Percentiles rank a stretch among this genome's conserved stretches.
Evolutionary conservation across 306 rosid genomes (phyloP).

Genomic region (Bauhinia variegata): DNA sequence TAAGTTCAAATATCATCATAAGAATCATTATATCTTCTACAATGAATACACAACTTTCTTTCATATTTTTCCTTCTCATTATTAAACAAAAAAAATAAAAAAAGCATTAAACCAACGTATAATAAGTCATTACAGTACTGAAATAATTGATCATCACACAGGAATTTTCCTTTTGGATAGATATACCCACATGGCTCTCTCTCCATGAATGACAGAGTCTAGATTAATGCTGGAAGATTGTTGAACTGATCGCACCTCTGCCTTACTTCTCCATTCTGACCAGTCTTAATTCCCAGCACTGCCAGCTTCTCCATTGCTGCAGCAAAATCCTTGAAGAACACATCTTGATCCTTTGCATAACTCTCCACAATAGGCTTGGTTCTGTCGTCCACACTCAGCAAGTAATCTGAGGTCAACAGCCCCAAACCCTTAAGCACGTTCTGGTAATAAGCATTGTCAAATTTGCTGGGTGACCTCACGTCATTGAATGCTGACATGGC

Average conservation of each 20-base stretch:
- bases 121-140: too few species aligned
- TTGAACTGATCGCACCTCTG: conserved; percentile 55
- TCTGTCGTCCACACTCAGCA: conserved; percentile 39
- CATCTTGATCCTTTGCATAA: conserved; percentile 42
- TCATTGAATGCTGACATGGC: conserved; percentile 59
- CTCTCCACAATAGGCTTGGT: conserved; percentile 54
- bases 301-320: conserved; percentile 51
- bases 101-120: too few species aligned
- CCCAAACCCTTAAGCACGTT: conserved; percentile 51
- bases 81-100: too few species aligned
- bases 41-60: too few species aligned
- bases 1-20: too few species aligned
- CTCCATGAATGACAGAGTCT: neutral
- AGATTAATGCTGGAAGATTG: neutral
- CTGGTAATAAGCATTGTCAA: conserved; percentile 50
- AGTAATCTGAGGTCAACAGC: conserved; percentile 41
- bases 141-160: too few species aligned
- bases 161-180: too few species aligned
- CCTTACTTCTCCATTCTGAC: conserved; percentile 41
- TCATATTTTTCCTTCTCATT: too few species aligned
- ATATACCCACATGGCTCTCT: neutral
- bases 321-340: conserved; percentile 49
- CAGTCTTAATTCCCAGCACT: conserved; percentile 41
- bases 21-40: too few species aligned
- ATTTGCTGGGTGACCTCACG: conserved; percentile 53